Evolutionary conservation across 2,329 filamentous ascomycete species (phyloP).

Genomic region (Nothopassalora personata): DNA sequence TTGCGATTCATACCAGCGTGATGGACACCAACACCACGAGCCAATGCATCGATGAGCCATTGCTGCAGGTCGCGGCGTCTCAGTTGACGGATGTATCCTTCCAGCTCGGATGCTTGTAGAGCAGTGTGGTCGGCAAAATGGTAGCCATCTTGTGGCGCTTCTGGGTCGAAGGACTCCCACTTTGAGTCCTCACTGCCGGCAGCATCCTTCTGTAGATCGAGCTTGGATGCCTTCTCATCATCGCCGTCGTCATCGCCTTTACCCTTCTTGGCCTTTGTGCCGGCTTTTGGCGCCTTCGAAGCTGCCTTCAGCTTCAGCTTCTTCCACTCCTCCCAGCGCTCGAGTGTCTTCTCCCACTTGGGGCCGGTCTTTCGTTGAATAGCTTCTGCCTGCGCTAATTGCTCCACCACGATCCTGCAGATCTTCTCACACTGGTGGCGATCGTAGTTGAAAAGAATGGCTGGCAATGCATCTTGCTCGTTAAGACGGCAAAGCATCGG

Average conservation of each 20-base stretch:
- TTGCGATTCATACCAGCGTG: constrained; percentile 74
- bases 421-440: constrained; percentile 59
- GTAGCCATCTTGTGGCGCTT: constrained; percentile 58
- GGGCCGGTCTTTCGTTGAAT: constrained; percentile 53
- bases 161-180: constrained; percentile 63
- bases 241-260: constrained; percentile 33
- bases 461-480: constrained; percentile 61
- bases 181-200: constrained; percentile 51
- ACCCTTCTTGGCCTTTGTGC: constrained; percentile 39
- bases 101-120: constrained; percentile 54
- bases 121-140: constrained; percentile 62
- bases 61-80: constrained; percentile 46
- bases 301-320: constrained; percentile 39
- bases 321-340: constrained; percentile 55
- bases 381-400: constrained; percentile 52
- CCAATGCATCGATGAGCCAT: constrained; percentile 56
- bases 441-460: constrained; percentile 74
- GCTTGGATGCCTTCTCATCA: constrained; percentile 49
- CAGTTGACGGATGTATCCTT: constrained; percentile 50
- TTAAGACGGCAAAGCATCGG: constrained; percentile 58
- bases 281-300: constrained; percentile 29
- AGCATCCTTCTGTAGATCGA: constrained; percentile 54
- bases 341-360: constrained; percentile 57
- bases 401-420: constrained; percentile 46
- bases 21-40: constrained; percentile 68